Base-by-base conservation (phyloP, 2,329 filamentous ascomycete genomes). In the Pseudopyrenochaeta lycopersici region DNA sequence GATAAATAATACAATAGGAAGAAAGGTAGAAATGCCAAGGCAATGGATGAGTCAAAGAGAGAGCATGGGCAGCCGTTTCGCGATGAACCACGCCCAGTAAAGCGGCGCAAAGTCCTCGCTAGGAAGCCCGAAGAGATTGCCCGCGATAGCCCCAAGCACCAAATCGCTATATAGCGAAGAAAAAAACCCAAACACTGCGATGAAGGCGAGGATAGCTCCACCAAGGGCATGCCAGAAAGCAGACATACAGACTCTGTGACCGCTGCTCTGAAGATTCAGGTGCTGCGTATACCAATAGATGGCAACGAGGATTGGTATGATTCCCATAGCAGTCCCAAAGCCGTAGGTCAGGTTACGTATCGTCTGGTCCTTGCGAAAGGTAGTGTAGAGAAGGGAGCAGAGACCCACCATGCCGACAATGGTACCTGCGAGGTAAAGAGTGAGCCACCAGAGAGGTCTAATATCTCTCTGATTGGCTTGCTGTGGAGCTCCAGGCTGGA, bases 21-120 rank as follows among this genome's bases (percentile, higher is more conserved):
- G 35, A 7, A 38, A 18, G 3, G 12, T 4, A 15, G n/a, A 20
- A 4, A 38, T 21, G 21, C 7, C 6, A 20, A 11, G 18, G 33
- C 33, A 17, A 17, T 20, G n/a, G n/a, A n/a, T n/a, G n/a, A n/a
- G n/a, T 46, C 41, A 47, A 12, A 40, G 23, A 1, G 27, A 47
- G 35, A 58, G 39, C 51, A 58, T 49, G 15, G 44, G 39, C 32
- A 56, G 29, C 47, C 46, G 46, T 49, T 62, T 62, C 10, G 55
- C 58, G 15, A 53, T 32, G 35, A 62, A 62, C 58, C 58, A 62
- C 2, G 56, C 40, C 58, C 58, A 62, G 48, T 62, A 62, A 2
- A 62, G 41, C 9, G 51, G 43, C 23, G 52, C 49, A 46, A 49
- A 46, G 39, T 58, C 58, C n/a, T 52, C 38, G 11, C 45, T 51